Evolutionary conservation across 2,329 filamentous ascomycete species (phyloP), one percentile per base, ranked within the genome.

Genomic region (Talaromyces verruculosus): DNA sequence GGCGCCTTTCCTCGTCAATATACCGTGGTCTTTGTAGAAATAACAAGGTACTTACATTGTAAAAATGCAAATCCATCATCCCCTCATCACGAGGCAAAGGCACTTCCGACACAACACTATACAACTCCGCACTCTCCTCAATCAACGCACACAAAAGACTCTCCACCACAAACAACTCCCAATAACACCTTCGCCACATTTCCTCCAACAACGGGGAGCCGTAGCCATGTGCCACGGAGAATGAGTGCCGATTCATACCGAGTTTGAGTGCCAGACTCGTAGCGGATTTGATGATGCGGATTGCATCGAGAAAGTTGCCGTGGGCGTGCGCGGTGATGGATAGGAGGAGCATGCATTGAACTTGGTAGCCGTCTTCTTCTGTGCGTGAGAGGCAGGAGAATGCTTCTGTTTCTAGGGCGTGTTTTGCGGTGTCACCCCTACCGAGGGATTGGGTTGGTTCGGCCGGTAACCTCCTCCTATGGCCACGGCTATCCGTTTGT

Each of bases 171-270:
- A 88, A 93, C 49, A 90, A 72, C 70, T 85, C 91, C 92, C 92
- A 96, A 91, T 91, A 96, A 0, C 92, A 96, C 67, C 92, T 83
- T 15, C 91, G 85, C 88, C 90, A 92, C 75, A 89, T 91, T 77
- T 96, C 92, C 74, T 93, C 91, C 5, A 93, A 71, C 0, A 91
- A 80, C 0, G 85, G 80, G 61, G 88, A 85, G 0, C 90, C 88
- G 5, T 65, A 61, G 0, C 72, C 70, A 47, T 75, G 67, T 7
- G 67, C n/a, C 2, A 43, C 11, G 0, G 69, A 71, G 74, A 89
- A 96, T 0, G 84, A 82, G 51, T 85, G 81, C 3, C 84, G 85
- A 72, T 95, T 87, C 77, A 96, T 85, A 0, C 89, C 88, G 33
- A 95, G 83, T 63, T 91, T 86, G 5, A 94, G 76, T 0, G 91